These are phyloP conservation scores for barrel medic (Medicago truncatula) DNA, from an alignment of 306 rosid species.

Conservation along the genomic window DNA sequence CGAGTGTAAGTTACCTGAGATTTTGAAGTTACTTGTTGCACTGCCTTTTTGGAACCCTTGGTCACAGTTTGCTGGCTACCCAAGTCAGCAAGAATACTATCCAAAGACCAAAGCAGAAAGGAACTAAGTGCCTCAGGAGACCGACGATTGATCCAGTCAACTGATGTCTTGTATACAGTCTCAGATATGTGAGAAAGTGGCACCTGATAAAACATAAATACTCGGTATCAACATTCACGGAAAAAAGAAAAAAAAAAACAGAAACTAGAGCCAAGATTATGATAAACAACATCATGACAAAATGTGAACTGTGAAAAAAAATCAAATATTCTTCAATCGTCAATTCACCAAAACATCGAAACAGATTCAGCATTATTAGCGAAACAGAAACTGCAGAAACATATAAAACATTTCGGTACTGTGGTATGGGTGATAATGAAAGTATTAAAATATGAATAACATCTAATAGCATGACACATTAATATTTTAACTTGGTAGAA, in stretches of 20 bases:
- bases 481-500: conserved; percentile 13
- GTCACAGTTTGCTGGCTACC: conserved; percentile 62
- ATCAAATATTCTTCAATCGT: conserved; percentile 22
- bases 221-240: conserved; percentile 10
- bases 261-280: conserved; percentile 27
- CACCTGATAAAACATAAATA: conserved; percentile 48
- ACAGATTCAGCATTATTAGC: background rate
- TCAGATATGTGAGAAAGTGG: conserved; percentile 83
- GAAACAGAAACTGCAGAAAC: conserved; percentile 12
- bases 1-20: conserved; percentile 70
- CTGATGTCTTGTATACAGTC: conserved; percentile 71
- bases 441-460: background rate
- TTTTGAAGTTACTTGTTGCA: conserved; percentile 67
- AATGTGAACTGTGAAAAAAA: conserved; percentile 4
- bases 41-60: conserved; percentile 79
- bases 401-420: background rate
- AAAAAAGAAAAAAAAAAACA: conserved; percentile 14
- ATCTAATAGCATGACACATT: conserved; percentile 4
- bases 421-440: background rate
- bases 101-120: conserved; percentile 72
- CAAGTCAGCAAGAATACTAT: conserved; percentile 74
- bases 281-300: conserved; percentile 8
- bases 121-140: conserved; percentile 69
- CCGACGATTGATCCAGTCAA: conserved; percentile 75
- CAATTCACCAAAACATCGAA: conserved; percentile 18